Percentiles rank a stretch among this genome's conserved stretches.
Conservation (phyloP, 495 filamentous ascomycete genomes). For the Podospora appendiculata region DNA sequence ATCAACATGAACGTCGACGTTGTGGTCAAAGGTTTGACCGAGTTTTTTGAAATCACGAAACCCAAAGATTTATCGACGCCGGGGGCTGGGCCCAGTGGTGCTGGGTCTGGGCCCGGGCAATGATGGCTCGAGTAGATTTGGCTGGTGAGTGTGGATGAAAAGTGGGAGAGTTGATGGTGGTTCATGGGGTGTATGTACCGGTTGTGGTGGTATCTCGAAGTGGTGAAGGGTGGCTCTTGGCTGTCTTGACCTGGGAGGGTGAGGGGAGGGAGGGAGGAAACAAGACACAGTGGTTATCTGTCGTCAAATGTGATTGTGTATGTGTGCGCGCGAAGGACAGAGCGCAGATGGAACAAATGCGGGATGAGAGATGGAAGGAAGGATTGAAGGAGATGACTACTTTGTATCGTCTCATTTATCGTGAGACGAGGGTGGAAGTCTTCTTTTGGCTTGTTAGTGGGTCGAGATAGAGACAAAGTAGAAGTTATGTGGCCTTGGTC, state of each 20-base stretch:
- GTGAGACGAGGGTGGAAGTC: too few species aligned
- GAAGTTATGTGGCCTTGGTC: too few species aligned
- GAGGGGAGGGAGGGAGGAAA: too few species aligned
- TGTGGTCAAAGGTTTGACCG: slow-evolving; percentile 44
- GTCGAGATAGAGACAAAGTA: too few species aligned
- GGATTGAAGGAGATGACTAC: neutral
- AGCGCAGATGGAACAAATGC: neutral
- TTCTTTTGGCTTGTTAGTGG: too few species aligned
- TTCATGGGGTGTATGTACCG: neutral
- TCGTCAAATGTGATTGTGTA: too few species aligned
- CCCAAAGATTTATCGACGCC: slow-evolving; percentile 20
- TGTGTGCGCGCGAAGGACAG: too few species aligned
- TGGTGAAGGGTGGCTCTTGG: too few species aligned
- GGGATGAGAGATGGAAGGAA: neutral
- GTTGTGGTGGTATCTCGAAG: too few species aligned
- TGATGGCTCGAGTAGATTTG: too few species aligned
- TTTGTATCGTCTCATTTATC: neutral
- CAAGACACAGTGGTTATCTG: too few species aligned
- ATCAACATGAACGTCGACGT: slow-evolving; percentile 51
- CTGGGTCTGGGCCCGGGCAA: neutral
- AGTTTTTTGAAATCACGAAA: slow-evolving; percentile 52
- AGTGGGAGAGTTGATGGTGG: neutral
- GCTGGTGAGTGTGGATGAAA: neutral
- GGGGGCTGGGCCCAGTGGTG: neutral
- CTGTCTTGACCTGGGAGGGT: too few species aligned